Evolutionary conservation across 2,329 filamentous ascomycete genomes (phyloP).

Genomic region (Ceratocystis harringtonii): DNA sequence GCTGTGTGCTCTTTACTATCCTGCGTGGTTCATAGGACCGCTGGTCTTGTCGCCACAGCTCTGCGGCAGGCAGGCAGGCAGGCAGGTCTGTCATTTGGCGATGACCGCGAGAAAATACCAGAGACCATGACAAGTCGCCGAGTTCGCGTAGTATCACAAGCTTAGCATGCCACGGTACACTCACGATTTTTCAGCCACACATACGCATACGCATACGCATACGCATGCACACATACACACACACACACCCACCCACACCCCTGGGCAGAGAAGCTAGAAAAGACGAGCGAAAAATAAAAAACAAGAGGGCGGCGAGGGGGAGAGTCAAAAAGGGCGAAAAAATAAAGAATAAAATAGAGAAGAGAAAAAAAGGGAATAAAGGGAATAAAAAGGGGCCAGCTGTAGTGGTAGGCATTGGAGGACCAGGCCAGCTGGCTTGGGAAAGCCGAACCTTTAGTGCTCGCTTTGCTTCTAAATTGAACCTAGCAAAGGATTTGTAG

Average conservation of each 20-base stretch:
- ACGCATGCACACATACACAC: too few relatives aligned
- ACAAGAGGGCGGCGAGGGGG: too few relatives aligned
- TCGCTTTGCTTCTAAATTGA: not conserved
- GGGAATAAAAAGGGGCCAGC: not conserved
- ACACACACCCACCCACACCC: not conserved
- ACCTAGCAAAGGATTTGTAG: not conserved
- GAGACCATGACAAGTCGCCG: too few relatives aligned
- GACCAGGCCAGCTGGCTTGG: not conserved
- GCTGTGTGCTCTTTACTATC: too few relatives aligned
- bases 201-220: too few relatives aligned
- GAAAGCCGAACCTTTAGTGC: conserved; percentile 1
- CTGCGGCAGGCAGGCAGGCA: too few relatives aligned
- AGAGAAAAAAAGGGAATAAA: not conserved
- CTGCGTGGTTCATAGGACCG: too few relatives aligned
- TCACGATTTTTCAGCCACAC: conserved; percentile 1
- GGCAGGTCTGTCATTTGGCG: too few relatives aligned
- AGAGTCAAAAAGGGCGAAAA: too few relatives aligned
- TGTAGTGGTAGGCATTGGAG: not conserved
- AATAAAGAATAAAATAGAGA: not conserved
- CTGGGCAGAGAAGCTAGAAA: not conserved
- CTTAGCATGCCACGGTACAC: not conserved
- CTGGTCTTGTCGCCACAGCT: too few relatives aligned
- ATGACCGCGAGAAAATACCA: too few relatives aligned
- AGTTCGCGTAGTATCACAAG: too few relatives aligned
- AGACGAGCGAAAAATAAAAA: not conserved